Base-by-base conservation (phyloP, 2,329 filamentous ascomycete genomes). In the Cladosporium sp. region DNA sequence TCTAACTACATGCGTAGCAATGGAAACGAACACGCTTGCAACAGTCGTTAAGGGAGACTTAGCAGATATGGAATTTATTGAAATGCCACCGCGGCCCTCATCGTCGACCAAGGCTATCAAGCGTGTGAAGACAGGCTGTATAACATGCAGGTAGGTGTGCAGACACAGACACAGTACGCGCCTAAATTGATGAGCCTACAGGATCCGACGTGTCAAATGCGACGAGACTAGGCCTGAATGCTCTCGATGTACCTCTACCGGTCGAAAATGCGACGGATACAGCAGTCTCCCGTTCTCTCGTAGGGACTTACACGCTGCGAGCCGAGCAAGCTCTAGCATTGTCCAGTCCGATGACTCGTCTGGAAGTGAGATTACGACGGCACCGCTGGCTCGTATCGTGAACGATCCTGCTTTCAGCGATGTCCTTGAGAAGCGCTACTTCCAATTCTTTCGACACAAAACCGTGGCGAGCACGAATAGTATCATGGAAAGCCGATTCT, bases 251-350 rank as follows among this genome's bases (percentile, higher is more conserved):
- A 69, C 68, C 39, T 74, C 72, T 49, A 79, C 78, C 2, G 76
- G 77, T 5, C 71, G 78, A 41, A 72, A 68, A 55, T 80, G 78
- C 56, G 77, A 80, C 57, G 78, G 78, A 50, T 80, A 81, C 25
- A 49, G 30, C 11, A 52, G 39, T 9, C 38, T 56, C n/a, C 49
- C 52, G 1, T 54, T 54, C 13, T 50, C 52, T 11, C 43, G 54
- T 11, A 39, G 46, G 22, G 52, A 56, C 12, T 27, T 56, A 3
- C 49, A 52, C 12, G 40, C 40, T 4, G 51, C 52, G 3, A 50
- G 36, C 27, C n/a, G 6, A 4, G 22, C 47, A 8, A 29, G 20
- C 7, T 19, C 8, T 3, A 25, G 12, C 11, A 15, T 20, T n/a
- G 13, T 27, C 15, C 11, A 5, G 6, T 42, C 30, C 2, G 47